Conservation (phyloP, 2,329 filamentous ascomycete genomes). For the Penicillium rolfsii region DNA sequence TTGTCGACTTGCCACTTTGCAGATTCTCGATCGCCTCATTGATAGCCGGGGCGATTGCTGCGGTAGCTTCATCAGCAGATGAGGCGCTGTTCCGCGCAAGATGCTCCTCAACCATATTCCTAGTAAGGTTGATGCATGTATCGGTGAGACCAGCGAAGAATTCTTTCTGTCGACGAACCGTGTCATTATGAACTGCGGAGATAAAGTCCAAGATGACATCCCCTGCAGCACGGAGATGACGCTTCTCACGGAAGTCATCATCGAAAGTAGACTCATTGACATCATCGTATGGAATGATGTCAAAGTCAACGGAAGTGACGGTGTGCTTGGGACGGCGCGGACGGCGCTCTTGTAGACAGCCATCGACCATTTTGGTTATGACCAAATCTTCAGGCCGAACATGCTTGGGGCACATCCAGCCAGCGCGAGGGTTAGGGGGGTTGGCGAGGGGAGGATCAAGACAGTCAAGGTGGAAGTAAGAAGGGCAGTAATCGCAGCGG, state of each 20-base stretch:
- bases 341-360: constrained; percentile 49
- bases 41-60: constrained; percentile 6
- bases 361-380: constrained; percentile 55
- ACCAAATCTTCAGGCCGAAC: constrained; percentile 69
- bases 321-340: constrained; percentile 38
- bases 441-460: constrained; percentile 80
- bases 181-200: constrained; percentile 20
- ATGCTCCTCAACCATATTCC: constrained; percentile 17
- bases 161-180: constrained; percentile 4
- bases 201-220: constrained; percentile 28
- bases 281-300: constrained; percentile 21
- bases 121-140: constrained; percentile 15
- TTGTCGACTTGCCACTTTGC: constrained; percentile 8
- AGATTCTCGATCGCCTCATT: constrained; percentile 12
- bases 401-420: constrained; percentile 90
- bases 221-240: constrained; percentile 19
- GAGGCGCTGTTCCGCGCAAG: background rate
- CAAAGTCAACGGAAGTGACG: constrained; percentile 18
- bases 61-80: constrained; percentile 3
- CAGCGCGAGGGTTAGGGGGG: constrained; percentile 70
- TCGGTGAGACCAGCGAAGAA: constrained; percentile 14
- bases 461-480: constrained; percentile 92
- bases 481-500: constrained; percentile 78
- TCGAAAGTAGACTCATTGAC: constrained; percentile 22
- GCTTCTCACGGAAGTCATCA: constrained; percentile 26